Evolutionary conservation across 2,329 filamentous ascomycete genomes (phyloP).

Genomic region (Monilinia fructigena): DNA sequence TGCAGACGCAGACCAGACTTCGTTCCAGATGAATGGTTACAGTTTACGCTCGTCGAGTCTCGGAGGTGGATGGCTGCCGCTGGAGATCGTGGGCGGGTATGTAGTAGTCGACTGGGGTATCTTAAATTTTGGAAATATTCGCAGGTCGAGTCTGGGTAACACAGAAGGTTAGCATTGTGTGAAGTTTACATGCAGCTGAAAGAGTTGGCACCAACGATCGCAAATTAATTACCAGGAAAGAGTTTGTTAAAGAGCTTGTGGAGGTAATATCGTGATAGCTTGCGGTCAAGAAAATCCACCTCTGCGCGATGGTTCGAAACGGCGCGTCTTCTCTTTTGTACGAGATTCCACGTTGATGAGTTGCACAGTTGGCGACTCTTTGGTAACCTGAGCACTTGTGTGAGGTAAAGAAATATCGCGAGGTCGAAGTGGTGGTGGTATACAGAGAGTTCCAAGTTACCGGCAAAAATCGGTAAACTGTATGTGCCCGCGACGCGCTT

Average conservation of each 20-base stretch:
- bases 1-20: slow-evolving; percentile 15
- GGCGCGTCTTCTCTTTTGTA: slow-evolving; percentile 24
- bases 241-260: slow-evolving; percentile 9
- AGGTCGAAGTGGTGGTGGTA: slow-evolving; percentile 17
- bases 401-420: slow-evolving; percentile 8
- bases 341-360: slow-evolving; percentile 33
- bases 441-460: neutral
- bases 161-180: slow-evolving; percentile 19
- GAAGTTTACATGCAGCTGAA: slow-evolving; percentile 1
- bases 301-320: slow-evolving; percentile 19
- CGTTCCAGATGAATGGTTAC: slow-evolving; percentile 27
- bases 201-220: slow-evolving; percentile 13
- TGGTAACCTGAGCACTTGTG: slow-evolving; percentile 21
- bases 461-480: slow-evolving; percentile 22
- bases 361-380: slow-evolving; percentile 27
- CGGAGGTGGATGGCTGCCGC: slow-evolving; percentile 29
- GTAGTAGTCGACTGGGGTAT: slow-evolving; percentile 31
- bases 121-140: slow-evolving; percentile 31
- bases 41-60: slow-evolving; percentile 24
- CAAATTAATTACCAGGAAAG: neutral
- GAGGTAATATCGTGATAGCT: neutral
- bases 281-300: slow-evolving; percentile 10
- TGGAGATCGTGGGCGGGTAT: slow-evolving; percentile 33
- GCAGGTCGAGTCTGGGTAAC: slow-evolving; percentile 19
- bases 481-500: slow-evolving; percentile 30